A percentile compares a stretch with the other conserved stretches of the same genome.
phyloP scores from a whole-genome alignment of 2,329 filamentous ascomycete genomes.

The Xylariomycetidae sp. region DNA sequence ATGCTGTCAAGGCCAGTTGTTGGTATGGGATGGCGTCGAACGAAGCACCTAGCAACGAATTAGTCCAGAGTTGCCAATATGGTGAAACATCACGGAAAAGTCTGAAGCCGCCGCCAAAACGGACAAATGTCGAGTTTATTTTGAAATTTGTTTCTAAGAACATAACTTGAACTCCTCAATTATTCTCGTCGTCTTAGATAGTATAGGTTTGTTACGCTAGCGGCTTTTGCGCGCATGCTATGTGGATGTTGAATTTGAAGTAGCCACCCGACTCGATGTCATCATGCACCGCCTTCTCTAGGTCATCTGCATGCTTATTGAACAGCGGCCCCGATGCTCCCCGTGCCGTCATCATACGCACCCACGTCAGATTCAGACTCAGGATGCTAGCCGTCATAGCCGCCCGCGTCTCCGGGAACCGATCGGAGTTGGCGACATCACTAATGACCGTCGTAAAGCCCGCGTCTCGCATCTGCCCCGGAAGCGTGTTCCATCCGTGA shows the following conservation, averaged over 20 bases:
- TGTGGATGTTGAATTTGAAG: constrained; percentile 8
- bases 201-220: background rate
- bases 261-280: constrained; percentile 9
- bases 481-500: constrained; percentile 13
- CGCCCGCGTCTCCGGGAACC: constrained; percentile 4
- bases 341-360: constrained; percentile 4
- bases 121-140: too few relatives aligned
- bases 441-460: constrained; percentile 5
- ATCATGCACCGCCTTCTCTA: constrained; percentile 8
- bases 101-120: too few relatives aligned
- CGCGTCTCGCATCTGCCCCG: constrained; percentile 8
- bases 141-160: too few relatives aligned
- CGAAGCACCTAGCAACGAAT: too few relatives aligned
- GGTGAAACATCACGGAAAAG: too few relatives aligned
- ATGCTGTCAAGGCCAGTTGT: too few relatives aligned
- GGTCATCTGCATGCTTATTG: constrained; percentile 2
- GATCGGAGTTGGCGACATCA: constrained; percentile 8
- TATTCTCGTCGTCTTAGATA: constrained; percentile 3
- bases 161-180: too few relatives aligned
- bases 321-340: constrained; percentile 3
- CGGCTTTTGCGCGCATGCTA: constrained; percentile 5
- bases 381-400: constrained; percentile 1
- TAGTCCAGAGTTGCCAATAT: too few relatives aligned
- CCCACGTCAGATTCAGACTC: constrained; percentile 8
- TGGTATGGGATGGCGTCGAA: too few relatives aligned